Conservation (phyloP, 192 early-diverging fungal species). For the Diversispora epigaea region DNA sequence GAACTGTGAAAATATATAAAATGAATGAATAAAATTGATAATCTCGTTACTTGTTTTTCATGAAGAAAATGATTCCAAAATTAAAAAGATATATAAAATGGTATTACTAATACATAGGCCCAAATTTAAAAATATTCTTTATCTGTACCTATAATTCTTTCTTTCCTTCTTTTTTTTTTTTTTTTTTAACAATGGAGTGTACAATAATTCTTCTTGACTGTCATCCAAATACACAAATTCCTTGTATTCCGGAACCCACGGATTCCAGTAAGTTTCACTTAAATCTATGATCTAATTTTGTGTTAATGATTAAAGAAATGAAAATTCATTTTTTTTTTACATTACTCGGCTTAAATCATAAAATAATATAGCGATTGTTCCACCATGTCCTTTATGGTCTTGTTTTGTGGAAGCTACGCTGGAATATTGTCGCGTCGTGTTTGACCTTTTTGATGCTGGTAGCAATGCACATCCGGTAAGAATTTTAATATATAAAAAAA, state of each 20-base stretch:
- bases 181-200: neutral
- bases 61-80: no score
- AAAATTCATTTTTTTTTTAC: no score
- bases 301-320: neutral
- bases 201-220: conserved; percentile 31
- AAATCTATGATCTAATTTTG: neutral
- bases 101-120: no score
- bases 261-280: conserved; percentile 8
- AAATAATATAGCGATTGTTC: neutral
- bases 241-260: neutral
- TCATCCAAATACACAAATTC: conserved; percentile 10
- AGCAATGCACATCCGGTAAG: neutral
- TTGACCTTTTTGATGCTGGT: conserved; percentile 24
- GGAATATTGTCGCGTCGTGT: conserved; percentile 34
- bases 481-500: neutral
- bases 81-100: no score
- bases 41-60: no score
- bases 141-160: no score
- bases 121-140: no score
- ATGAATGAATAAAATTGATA: no score
- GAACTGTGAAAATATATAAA: no score
- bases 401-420: conserved; percentile 34
- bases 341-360: neutral
- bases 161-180: neutral
- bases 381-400: conserved; percentile 30